phyloP scores from a whole-genome alignment of 305 asterid genomes.

The Fraxinus albicans region DNA sequence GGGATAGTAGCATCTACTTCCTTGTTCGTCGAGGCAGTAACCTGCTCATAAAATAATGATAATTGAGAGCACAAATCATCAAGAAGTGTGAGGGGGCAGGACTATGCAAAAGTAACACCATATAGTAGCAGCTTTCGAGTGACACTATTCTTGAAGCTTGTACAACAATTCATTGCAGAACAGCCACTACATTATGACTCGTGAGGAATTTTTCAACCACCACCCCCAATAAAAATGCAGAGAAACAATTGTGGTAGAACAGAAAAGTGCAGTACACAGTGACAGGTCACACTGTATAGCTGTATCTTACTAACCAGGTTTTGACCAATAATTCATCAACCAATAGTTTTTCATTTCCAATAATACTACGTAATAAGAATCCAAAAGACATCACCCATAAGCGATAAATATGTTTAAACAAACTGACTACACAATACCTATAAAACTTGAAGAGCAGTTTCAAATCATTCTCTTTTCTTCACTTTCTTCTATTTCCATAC shows the following conservation, averaged over 20 bases:
- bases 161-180: not conserved
- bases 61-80: not conserved
- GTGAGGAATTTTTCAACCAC: not conserved
- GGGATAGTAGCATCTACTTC: slow-evolving; percentile 82
- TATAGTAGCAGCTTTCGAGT: not conserved
- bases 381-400: not conserved
- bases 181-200: not conserved
- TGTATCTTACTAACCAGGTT: not conserved
- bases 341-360: not conserved
- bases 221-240: not conserved
- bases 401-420: not conserved
- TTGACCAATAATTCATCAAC: not conserved
- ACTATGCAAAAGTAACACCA: not conserved
- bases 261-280: not conserved
- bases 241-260: not conserved
- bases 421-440: not conserved
- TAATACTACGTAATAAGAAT: not conserved
- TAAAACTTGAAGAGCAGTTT: not conserved
- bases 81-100: not conserved
- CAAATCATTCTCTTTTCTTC: not conserved
- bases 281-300: not conserved
- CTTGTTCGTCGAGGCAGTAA: slow-evolving; percentile 92
- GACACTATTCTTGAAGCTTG: not conserved
- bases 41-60: slow-evolving; percentile 40
- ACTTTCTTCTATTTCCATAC: not conserved